These are phyloP conservation scores for Penstemon newberryi DNA, from an alignment of 257 asterid species.

Conservation along the genomic window DNA sequence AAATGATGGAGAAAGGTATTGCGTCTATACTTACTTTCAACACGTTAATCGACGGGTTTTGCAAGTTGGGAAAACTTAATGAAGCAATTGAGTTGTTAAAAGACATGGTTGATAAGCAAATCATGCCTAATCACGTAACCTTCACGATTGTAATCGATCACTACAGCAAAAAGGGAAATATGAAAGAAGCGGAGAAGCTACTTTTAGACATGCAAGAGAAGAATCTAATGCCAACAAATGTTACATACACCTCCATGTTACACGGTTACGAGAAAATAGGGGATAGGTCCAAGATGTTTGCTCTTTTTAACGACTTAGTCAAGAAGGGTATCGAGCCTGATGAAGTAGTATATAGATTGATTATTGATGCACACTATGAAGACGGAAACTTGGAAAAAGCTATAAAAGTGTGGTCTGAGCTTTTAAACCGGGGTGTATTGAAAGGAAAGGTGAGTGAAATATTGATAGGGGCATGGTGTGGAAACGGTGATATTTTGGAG, in stretches of 20 bases:
- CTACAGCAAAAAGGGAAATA: slow-evolving; percentile 55
- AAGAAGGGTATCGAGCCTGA: slow-evolving; percentile 74
- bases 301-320: slow-evolving; percentile 58
- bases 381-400: slow-evolving; percentile 60
- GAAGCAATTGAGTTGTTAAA: slow-evolving; percentile 63
- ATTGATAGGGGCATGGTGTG: slow-evolving; percentile 51
- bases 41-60: slow-evolving; percentile 67
- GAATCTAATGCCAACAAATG: slow-evolving; percentile 62
- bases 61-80: slow-evolving; percentile 61
- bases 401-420: slow-evolving; percentile 56
- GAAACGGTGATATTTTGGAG: slow-evolving; percentile 46
- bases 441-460: slow-evolving; percentile 55
- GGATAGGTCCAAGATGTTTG: slow-evolving; percentile 58
- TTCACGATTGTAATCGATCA: slow-evolving; percentile 69
- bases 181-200: slow-evolving; percentile 71
- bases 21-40: slow-evolving; percentile 68
- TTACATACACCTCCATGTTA: slow-evolving; percentile 69
- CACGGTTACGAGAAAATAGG: slow-evolving; percentile 72
- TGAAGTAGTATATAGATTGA: slow-evolving; percentile 52
- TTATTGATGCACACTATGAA: slow-evolving; percentile 57
- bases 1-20: slow-evolving; percentile 53
- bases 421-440: slow-evolving; percentile 57
- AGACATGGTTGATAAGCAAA: slow-evolving; percentile 57
- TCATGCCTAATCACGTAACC: slow-evolving; percentile 70
- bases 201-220: slow-evolving; percentile 58